Percentiles rank a stretch among this genome's conserved stretches.
These are phyloP conservation scores for Candida lessepsii DNA, from an alignment of 805 yeast genomes.

Conservation along the genomic window DNA sequence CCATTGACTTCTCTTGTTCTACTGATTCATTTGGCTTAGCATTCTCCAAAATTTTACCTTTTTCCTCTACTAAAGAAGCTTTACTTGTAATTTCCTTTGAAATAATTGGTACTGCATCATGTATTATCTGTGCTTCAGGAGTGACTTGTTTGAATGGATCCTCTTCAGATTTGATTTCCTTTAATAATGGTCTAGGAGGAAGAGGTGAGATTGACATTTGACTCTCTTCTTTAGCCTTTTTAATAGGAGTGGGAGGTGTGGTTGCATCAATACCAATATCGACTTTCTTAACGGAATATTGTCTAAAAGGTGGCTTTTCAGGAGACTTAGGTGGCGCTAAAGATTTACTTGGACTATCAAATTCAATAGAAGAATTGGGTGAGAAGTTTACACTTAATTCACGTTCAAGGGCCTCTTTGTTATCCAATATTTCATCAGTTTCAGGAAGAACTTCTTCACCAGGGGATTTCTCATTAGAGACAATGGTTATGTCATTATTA, in stretches of 20 bases:
- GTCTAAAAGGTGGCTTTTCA: constrained; percentile 7
- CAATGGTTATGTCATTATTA: constrained; percentile 20
- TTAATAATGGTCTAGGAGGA: background rate
- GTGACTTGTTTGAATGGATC: background rate
- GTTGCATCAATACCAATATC: constrained; percentile 22
- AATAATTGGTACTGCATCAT: background rate
- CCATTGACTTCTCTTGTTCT: background rate
- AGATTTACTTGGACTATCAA: constrained; percentile 9
- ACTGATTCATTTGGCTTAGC: no score
- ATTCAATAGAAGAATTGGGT: constrained; percentile 14
- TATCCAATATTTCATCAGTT: background rate
- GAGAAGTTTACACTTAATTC: constrained; percentile 14
- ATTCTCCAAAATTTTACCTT: no score
- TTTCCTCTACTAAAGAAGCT: no score
- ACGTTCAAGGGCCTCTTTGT: constrained; percentile 6
- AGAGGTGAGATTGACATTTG: background rate
- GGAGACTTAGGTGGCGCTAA: constrained; percentile 20
- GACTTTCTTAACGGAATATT: constrained; percentile 15
- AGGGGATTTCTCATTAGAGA: constrained; percentile 1
- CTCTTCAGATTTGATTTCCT: background rate
- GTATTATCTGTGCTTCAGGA: constrained; percentile 1
- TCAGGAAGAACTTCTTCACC: background rate
- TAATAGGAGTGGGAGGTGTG: constrained; percentile 17
- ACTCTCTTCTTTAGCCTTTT: constrained; percentile 11
- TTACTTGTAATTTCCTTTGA: background rate